Evolutionary conservation across 306 rosid species (phyloP).

Genomic region (Fragaria ananassa): DNA sequence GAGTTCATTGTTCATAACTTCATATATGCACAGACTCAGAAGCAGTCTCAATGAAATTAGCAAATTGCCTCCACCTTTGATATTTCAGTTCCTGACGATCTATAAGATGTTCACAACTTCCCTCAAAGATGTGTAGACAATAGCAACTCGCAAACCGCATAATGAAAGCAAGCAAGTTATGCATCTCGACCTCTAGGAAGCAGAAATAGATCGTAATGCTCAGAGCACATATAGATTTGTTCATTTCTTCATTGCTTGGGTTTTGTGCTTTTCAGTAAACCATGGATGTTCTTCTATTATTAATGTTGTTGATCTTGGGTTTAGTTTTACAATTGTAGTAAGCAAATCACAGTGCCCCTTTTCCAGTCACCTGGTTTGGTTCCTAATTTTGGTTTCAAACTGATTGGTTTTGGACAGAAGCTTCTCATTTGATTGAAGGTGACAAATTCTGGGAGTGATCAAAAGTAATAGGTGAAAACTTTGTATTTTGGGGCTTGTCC

Average conservation of each 20-base stretch:
- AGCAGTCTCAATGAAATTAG: not conserved
- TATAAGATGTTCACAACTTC: not conserved
- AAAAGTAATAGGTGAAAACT: constrained; percentile 10
- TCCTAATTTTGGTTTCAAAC: constrained; percentile 20
- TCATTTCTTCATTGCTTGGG: not conserved
- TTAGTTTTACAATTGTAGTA: constrained; percentile 34
- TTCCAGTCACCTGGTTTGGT: constrained; percentile 23
- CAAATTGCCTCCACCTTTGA: not conserved
- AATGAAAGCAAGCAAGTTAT: not conserved
- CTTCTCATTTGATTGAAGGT: constrained; percentile 21
- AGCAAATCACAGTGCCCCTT: constrained; percentile 23
- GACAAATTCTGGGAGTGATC: constrained; percentile 22
- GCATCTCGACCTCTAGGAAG: not conserved
- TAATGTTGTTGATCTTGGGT: not conserved
- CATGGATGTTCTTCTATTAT: constrained; percentile 31
- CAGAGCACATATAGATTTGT: not conserved
- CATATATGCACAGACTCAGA: constrained; percentile 1
- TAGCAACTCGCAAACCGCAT: not conserved
- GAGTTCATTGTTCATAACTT: constrained; percentile 30
- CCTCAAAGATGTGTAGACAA: not conserved
- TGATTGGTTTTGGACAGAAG: constrained; percentile 16
- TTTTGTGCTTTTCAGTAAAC: constrained; percentile 55
- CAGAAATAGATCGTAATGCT: not conserved
- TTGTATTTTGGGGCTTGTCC: constrained; percentile 32
- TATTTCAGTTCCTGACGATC: not conserved